These are phyloP conservation scores for Tricholoma hemisulphureum DNA, from an alignment of 768 basidiomycete genomes.

Conservation along the genomic window DNA sequence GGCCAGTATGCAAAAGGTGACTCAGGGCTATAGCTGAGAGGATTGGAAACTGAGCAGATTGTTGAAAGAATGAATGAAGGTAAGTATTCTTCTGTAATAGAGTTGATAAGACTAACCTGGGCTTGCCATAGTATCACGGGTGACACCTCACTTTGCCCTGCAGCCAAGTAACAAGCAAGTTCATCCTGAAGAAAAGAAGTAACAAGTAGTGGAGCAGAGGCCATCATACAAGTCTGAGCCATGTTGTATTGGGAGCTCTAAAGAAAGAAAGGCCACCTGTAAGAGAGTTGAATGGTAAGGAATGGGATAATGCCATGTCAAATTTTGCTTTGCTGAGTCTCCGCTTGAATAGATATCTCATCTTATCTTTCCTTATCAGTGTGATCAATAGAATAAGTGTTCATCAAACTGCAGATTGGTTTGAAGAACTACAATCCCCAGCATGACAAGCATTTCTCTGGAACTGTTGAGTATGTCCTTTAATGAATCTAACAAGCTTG, in stretches of 20 bases:
- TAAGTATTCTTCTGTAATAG: not conserved
- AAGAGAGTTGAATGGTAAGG: not conserved
- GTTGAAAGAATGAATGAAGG: not conserved
- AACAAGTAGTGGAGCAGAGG: not conserved
- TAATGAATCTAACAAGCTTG: not conserved
- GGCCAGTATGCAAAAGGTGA: not conserved
- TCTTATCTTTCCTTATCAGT: not conserved
- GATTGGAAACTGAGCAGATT: not conserved
- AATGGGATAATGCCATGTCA: not conserved
- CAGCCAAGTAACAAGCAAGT: not conserved
- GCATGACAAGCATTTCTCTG: constrained; percentile 99
- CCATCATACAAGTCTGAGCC: not conserved
- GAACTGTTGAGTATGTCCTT: constrained; percentile 81
- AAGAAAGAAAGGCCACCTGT: not conserved
- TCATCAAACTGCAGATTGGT: constrained; percentile 93
- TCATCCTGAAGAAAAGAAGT: not conserved
- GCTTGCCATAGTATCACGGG: not conserved
- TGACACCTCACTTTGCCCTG: not conserved
- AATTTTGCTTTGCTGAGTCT: not conserved
- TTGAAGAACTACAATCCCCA: constrained; percentile 99
- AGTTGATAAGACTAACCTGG: not conserved
- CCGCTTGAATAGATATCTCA: not conserved
- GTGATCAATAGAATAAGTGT: constrained; percentile 56
- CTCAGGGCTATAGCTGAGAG: not conserved
- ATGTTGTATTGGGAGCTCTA: not conserved